Evolutionary conservation across 345 rosid genomes (phyloP), one percentile per base, ranked within the genome.

Genomic region (Syzygium aqueum): DNA sequence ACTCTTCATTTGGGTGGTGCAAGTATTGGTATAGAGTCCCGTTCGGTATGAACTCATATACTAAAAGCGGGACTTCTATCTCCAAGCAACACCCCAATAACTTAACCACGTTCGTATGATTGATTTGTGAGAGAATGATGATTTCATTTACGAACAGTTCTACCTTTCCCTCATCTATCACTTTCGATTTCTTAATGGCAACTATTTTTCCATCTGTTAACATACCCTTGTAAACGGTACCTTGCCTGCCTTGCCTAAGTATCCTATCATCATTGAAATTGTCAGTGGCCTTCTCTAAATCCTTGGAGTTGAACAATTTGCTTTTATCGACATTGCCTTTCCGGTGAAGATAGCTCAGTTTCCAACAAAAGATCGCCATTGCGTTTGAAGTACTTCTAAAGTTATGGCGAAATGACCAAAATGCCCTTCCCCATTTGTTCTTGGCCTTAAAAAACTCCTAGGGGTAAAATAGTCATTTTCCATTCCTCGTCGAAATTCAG

Each of bases 11-110:
- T 7, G 25, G 25, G 25, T 53, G 23, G 3, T 53, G 57, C 1
- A 53, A 2, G 10, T 21, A 2, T 19, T 53, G 10, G 4, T 21
- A 53, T 19, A 53, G 25, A 53, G 87, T 85, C 11, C 83, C 87
- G 2, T 61, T 85, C 6, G 83, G 87, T 14, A 85, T 59, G 51
- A 85, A 63, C 82, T 85, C 87, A 37, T 85, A 85, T 13, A 85
- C 87, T 27, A 85, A 50, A 33, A 87, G 43, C 0, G 85, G 89
- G 51, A 61, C 84, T 14, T 85, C 54, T 0, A 84, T 85, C 13
- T 84, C 84, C 84, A 85, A 84, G 59, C 86, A 84, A 77, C 65
- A 87, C 1, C 89, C 89, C 53, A 84, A 52, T 11, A 87, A 7
- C 57, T 19, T 53, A 53, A 53, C 57, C 25, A 53, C 10, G 3